Conservation (phyloP, 1,284 basidiomycete species). For the Ustilago esculenta region DNA sequence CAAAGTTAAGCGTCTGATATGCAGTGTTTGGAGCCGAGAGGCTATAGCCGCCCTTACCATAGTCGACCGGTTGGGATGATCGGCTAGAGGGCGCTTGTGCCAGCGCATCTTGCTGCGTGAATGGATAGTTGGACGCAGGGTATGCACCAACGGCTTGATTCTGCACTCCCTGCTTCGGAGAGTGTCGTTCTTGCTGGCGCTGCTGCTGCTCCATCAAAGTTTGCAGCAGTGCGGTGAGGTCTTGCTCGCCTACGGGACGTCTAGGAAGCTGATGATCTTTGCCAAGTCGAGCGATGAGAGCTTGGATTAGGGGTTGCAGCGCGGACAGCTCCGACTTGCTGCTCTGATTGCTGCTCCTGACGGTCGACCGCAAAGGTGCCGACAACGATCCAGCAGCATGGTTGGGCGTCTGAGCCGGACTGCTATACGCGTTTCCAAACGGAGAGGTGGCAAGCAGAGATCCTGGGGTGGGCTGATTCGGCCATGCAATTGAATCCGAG, state of each 20-base stretch:
- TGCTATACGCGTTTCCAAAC: constrained; percentile 27
- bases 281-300: constrained; percentile 42
- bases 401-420: constrained; percentile 32
- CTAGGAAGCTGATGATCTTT: constrained; percentile 34
- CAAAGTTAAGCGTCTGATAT: constrained; percentile 35
- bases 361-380: not conserved
- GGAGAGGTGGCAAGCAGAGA: constrained; percentile 42
- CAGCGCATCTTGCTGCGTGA: constrained; percentile 1
- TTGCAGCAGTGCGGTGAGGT: constrained; percentile 53
- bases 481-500: constrained; percentile 46
- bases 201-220: constrained; percentile 54
- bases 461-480: constrained; percentile 30
- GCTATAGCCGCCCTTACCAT: not conserved
- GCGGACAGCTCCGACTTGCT: constrained; percentile 29
- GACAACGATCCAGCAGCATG: constrained; percentile 3
- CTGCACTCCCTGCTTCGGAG: not conserved
- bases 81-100: constrained; percentile 1
- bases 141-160: not conserved
- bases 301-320: constrained; percentile 48
- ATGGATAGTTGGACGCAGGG: not conserved
- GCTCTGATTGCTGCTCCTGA: not conserved
- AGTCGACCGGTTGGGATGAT: not conserved
- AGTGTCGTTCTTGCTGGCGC: constrained; percentile 26
- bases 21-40: not conserved
- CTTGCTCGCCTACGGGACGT: constrained; percentile 47